Evolutionary conservation across 1,139 yeast species (phyloP).

Genomic region (Taphrina flavorubra): DNA sequence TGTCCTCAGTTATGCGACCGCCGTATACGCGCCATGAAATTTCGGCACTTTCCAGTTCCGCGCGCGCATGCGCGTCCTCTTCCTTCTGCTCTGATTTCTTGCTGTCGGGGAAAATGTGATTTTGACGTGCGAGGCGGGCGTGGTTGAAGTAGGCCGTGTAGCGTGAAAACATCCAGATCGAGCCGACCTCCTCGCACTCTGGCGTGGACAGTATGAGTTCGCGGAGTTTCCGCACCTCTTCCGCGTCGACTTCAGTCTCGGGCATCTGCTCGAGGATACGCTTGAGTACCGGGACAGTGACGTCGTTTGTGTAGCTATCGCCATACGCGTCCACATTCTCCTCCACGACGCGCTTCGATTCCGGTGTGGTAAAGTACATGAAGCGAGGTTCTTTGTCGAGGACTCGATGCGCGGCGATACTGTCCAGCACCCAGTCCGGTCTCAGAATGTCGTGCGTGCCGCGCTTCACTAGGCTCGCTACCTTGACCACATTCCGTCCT

Average conservation of each 20-base stretch:
- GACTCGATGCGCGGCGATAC: constrained; percentile 57
- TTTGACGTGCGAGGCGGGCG: constrained; percentile 3
- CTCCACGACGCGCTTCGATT: constrained; percentile 47
- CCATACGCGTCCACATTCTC: constrained; percentile 50
- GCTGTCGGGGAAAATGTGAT: neutral
- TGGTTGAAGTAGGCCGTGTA: constrained; percentile 16
- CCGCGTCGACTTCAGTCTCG: neutral
- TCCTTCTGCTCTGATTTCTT: too few relatives aligned
- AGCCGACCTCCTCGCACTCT: neutral
- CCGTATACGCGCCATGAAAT: constrained; percentile 39
- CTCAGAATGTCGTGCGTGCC: constrained; percentile 64
- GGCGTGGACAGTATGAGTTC: neutral
- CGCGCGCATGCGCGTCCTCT: neutral
- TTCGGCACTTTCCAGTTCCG: neutral
- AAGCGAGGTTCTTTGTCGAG: constrained; percentile 68
- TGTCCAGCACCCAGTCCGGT: constrained; percentile 76
- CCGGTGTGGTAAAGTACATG: constrained; percentile 54
- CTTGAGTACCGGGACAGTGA: constrained; percentile 43
- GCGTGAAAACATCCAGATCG: constrained; percentile 23
- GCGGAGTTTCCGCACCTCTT: neutral
- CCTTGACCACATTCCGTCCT: constrained; percentile 59
- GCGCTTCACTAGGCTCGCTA: constrained; percentile 55
- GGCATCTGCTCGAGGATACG: constrained; percentile 38
- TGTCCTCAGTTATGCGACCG: constrained; percentile 39
- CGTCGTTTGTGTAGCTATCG: constrained; percentile 48